Evolutionary conservation across 2,329 filamentous ascomycete species (phyloP), one percentile per base, ranked within the genome.

Genomic region (Alternaria sp.): DNA sequence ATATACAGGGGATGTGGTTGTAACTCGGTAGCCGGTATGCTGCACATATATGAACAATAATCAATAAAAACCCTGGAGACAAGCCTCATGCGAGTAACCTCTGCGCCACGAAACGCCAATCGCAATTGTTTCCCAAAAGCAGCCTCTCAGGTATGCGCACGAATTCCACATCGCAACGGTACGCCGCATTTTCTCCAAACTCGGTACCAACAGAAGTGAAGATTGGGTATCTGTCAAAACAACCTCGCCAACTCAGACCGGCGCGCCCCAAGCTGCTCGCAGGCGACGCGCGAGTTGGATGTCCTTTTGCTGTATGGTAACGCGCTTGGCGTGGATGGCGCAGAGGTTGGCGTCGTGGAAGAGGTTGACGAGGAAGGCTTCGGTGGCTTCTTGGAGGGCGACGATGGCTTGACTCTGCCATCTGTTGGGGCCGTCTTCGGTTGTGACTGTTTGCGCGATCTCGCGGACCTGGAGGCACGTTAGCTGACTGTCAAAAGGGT

Each of bases 381-480:
- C 96, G 72, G 97, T 94, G 59, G 96, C 97, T 88, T 99, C 96
- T 86, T 99, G 95, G 44, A 99, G 90, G 71, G 96, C 96, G 79
- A 93, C 92, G 81, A 99, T 97, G 82, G 96, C 96, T 50, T 95
- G 97, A 23, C 93, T 97, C 87, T 99, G 96, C 93, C 97, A 99
- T 66, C 71, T 62, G 40, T 63, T 71, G 15, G 72, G 97, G 93
- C 85, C 97, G 36, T 73, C 68, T 40, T 60, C 75, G 67, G 92
- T 94, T 86, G 96, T 96, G 43, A 74, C 68, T 19, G 65, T 62
- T 51, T 76, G 73, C 15, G 93, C 93, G 67, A 98, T 97, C 86
- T 99, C 79, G 28, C 77, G 74, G 17, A 79, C 74, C 76, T 65
- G 66, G 96, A 93, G 88, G 3, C 5, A 23, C 32, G 97, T 96